These are phyloP conservation scores for Saccharum spontaneum DNA, from an alignment of 176 grass and related monocot genomes.

Conservation along the genomic window DNA sequence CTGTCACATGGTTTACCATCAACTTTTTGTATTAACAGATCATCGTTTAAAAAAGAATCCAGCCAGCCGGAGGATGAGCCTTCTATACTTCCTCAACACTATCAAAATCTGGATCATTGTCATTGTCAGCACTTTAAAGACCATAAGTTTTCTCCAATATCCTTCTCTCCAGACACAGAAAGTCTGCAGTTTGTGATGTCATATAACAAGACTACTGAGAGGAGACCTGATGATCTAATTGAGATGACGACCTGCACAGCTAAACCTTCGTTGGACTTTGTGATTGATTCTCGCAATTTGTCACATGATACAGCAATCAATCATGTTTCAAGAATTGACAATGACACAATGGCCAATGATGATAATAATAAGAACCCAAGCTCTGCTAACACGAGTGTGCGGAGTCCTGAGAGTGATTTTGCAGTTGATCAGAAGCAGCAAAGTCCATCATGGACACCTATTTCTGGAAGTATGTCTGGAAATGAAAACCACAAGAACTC, in stretches of 20 bases:
- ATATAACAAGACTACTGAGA: conserved; percentile 53
- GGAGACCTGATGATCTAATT: conserved; percentile 41
- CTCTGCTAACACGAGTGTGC: conserved; percentile 31
- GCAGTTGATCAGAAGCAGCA: conserved; percentile 35
- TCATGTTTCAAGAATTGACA: conserved; percentile 35
- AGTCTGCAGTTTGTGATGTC: conserved; percentile 55
- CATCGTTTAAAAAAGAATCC: conserved; percentile 39
- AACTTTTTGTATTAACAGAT: conserved; percentile 41
- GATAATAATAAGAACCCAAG: conserved; percentile 27
- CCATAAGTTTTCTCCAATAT: conserved; percentile 42
- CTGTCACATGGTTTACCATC: neutral
- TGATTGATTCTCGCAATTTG: conserved; percentile 36
- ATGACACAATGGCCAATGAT: conserved; percentile 30
- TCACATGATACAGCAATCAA: conserved; percentile 25
- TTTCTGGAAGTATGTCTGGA: conserved; percentile 42
- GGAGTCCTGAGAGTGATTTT: conserved; percentile 35
- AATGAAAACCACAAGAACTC: conserved; percentile 41
- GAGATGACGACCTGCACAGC: conserved; percentile 41
- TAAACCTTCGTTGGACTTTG: conserved; percentile 52
- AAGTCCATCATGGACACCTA: conserved; percentile 26
- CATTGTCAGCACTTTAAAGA: conserved; percentile 39
- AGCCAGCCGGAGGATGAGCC: conserved; percentile 40
- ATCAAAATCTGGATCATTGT: conserved; percentile 35
- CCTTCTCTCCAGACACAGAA: conserved; percentile 47
- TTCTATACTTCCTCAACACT: conserved; percentile 47